Percentiles rank a stretch among this genome's conserved stretches.
Conservation (phyloP, 345 rosid species). For the Hypericum androsaemum region DNA sequence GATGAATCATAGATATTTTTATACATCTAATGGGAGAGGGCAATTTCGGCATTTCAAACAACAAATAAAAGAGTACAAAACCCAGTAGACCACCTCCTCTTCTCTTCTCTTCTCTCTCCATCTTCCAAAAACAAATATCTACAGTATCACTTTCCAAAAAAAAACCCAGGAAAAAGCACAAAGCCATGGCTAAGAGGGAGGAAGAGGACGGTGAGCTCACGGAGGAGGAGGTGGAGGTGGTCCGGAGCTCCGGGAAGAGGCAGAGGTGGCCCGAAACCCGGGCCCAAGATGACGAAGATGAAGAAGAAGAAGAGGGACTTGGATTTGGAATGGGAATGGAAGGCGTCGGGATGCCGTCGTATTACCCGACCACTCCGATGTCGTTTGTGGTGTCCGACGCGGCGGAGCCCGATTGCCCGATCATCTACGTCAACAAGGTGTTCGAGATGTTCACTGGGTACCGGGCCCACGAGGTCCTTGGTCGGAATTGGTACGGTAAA, state of each 20-base stretch:
- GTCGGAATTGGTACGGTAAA: conserved; percentile 27
- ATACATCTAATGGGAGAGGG: too few relatives aligned
- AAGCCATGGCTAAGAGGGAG: conserved; percentile 11
- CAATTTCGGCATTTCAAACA: too few relatives aligned
- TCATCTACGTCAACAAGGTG: conserved; percentile 77
- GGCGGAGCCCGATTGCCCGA: conserved; percentile 63
- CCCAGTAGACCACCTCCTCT: too few relatives aligned
- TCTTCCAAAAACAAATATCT: too few relatives aligned
- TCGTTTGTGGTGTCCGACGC: conserved; percentile 83
- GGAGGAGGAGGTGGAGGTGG: conserved; percentile 46
- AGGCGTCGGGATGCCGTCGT: conserved; percentile 21
- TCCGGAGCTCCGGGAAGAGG: conserved; percentile 10
- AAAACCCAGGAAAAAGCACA: not conserved
- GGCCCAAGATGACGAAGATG: conserved; percentile 4
- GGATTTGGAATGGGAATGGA: conserved; percentile 2
- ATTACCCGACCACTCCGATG: conserved; percentile 49
- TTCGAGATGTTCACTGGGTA: conserved; percentile 83
- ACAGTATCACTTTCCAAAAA: too few relatives aligned
- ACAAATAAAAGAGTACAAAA: too few relatives aligned
- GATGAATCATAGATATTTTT: too few relatives aligned
- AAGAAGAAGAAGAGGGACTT: conserved; percentile 16
- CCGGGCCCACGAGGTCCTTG: conserved; percentile 87
- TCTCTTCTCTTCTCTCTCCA: too few relatives aligned
- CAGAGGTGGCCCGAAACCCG: not conserved
- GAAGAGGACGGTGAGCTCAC: conserved; percentile 15